Evolutionary conservation across 805 yeast species (phyloP).

Genomic region (Wickerhamomyces chaumierensis): DNA sequence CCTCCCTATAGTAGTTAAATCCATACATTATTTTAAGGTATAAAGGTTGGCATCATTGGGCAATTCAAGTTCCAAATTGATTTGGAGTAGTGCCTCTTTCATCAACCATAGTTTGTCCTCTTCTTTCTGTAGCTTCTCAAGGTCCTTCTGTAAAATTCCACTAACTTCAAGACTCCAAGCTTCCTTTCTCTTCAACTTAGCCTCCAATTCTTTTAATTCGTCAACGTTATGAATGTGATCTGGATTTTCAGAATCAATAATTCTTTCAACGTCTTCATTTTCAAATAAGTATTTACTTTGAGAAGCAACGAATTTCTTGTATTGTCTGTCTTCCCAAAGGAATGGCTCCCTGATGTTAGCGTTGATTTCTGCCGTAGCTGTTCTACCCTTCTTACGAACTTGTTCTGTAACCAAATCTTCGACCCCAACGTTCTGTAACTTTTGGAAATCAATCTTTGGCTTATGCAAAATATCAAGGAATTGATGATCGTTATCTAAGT

Average conservation of each 20-base stretch:
- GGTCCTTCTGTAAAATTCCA: constrained; percentile 22
- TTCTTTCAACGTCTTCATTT: constrained; percentile 9
- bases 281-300: constrained; percentile 4
- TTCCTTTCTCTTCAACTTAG: constrained; percentile 21
- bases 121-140: constrained; percentile 21
- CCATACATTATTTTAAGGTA: not conserved
- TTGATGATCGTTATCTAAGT: not conserved
- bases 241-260: constrained; percentile 4
- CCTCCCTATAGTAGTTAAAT: no score
- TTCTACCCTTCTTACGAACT: constrained; percentile 16
- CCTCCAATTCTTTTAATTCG: constrained; percentile 15
- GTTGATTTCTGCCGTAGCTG: constrained; percentile 17
- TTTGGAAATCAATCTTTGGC: constrained; percentile 14
- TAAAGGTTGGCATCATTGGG: constrained; percentile 2
- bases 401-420: constrained; percentile 18
- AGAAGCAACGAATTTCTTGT: not conserved
- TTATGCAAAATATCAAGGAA: constrained; percentile 1
- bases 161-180: constrained; percentile 29
- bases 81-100: constrained; percentile 33
- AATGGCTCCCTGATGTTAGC: constrained; percentile 12
- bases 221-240: constrained; percentile 4
- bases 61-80: constrained; percentile 25
- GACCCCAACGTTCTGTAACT: constrained; percentile 14
- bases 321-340: constrained; percentile 7
- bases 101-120: constrained; percentile 26